Conservation (phyloP, 805 yeast species). For the Dipodascopsis uninucleata region DNA sequence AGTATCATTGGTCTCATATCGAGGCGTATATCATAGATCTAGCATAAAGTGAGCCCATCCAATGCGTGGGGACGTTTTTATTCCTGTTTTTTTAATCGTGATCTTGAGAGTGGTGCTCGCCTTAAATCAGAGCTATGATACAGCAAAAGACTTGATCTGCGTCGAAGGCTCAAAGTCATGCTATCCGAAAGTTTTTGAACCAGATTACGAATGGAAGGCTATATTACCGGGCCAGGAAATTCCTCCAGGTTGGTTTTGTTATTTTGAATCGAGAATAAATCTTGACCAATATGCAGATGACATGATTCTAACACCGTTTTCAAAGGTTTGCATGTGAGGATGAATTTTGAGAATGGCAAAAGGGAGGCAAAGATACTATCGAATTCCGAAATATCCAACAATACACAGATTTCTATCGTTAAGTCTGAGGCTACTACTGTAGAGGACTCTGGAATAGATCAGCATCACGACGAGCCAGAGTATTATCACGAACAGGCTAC, state of each 20-base stretch:
- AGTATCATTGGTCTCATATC: too few species aligned
- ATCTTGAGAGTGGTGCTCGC: too few species aligned
- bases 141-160: slow-evolving; percentile 19
- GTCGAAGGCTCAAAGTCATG: slow-evolving; percentile 9
- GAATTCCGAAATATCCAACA: slow-evolving; percentile 28
- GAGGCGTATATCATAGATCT: too few species aligned
- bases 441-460: background rate
- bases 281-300: background rate
- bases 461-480: too few species aligned
- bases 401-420: background rate
- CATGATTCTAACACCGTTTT: too few species aligned
- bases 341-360: slow-evolving; percentile 67
- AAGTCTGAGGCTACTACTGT: background rate
- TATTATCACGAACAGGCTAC: background rate
- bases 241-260: slow-evolving; percentile 45
- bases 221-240: slow-evolving; percentile 69
- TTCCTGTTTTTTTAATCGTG: too few species aligned
- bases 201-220: slow-evolving; percentile 64
- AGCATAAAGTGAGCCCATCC: too few species aligned
- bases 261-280: background rate
- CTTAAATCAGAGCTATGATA: too few species aligned
- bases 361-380: slow-evolving; percentile 65
- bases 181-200: slow-evolving; percentile 45
- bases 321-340: slow-evolving; percentile 65
- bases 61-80: too few species aligned